phyloP scores from a whole-genome alignment of 768 basidiomycete species.

The Calocybe indica region DNA sequence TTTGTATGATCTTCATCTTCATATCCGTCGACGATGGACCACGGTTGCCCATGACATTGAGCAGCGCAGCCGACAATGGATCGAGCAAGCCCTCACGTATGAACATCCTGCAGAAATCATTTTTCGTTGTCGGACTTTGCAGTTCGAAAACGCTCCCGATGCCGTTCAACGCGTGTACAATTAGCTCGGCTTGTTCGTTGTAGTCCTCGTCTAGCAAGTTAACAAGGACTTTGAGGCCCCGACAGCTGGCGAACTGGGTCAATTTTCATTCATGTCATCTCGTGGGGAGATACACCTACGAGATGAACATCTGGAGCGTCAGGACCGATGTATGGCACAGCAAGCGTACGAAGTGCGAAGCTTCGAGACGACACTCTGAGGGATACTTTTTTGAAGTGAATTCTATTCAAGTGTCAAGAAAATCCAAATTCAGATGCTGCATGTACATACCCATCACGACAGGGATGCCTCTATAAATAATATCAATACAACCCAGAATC shows the following conservation, averaged over 20 bases:
- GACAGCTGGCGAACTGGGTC: conserved; percentile 52
- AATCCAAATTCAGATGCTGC: neutral
- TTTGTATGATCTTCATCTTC: conserved; percentile 86
- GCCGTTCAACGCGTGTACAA: conserved; percentile 90
- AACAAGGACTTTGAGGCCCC: conserved; percentile 90
- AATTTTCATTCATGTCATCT: neutral
- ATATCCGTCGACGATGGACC: conserved; percentile 63
- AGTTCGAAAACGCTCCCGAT: conserved; percentile 95
- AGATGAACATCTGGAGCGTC: conserved; percentile 98
- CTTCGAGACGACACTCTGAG: conserved; percentile 89
- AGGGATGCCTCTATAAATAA: conserved; percentile 70
- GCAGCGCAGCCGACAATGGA: conserved; percentile 82
- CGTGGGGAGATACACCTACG: conserved; percentile 48
- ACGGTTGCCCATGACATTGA: conserved; percentile 79
- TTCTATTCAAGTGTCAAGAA: conserved; percentile 32
- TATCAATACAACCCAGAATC: conserved; percentile 4
- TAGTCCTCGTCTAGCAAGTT: conserved; percentile 97
- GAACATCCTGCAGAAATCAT: conserved; percentile 98
- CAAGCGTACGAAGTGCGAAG: conserved; percentile 89
- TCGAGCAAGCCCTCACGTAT: conserved; percentile 93
- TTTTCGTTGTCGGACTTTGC: conserved; percentile 93
- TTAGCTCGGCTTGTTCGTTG: conserved; percentile 82
- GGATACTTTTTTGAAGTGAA: conserved; percentile 95
- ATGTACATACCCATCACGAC: conserved; percentile 76
- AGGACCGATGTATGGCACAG: conserved; percentile 90